Conservation (phyloP, 805 yeast genomes). For the Saturnispora diversa region DNA sequence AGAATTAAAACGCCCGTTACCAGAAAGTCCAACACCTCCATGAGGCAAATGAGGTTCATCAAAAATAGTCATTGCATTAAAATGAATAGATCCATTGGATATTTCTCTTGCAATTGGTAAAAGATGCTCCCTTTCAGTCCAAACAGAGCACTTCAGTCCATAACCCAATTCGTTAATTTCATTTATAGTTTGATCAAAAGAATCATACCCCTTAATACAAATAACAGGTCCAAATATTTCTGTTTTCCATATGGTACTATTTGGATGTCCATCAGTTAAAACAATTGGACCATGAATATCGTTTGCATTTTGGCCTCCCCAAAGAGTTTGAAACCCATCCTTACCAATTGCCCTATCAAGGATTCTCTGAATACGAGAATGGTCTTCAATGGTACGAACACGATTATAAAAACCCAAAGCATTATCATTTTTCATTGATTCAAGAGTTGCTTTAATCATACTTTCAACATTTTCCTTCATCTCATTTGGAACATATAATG, state of each 20-base stretch:
- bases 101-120: slow-evolving; percentile 12
- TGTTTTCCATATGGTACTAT: slow-evolving; percentile 25
- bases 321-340: slow-evolving; percentile 30
- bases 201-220: slow-evolving; percentile 25
- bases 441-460: slow-evolving; percentile 15
- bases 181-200: slow-evolving; percentile 18
- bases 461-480: slow-evolving; percentile 28
- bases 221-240: slow-evolving; percentile 42
- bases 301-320: slow-evolving; percentile 9
- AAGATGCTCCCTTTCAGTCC: slow-evolving; percentile 24
- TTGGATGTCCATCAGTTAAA: slow-evolving; percentile 26
- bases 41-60: slow-evolving; percentile 32
- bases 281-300: slow-evolving; percentile 26
- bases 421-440: slow-evolving; percentile 13
- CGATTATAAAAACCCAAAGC: slow-evolving; percentile 13
- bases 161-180: slow-evolving; percentile 26
- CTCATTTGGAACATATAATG: slow-evolving; percentile 30
- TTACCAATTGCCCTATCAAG: slow-evolving; percentile 32
- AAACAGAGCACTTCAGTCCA: slow-evolving; percentile 37
- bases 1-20: slow-evolving; percentile 38
- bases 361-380: slow-evolving; percentile 20
- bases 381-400: slow-evolving; percentile 28
- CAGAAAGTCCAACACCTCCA: slow-evolving; percentile 39
- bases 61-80: slow-evolving; percentile 20
- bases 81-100: slow-evolving; percentile 36